Evolutionary conservation across 139 green algal genomes (phyloP), one percentile per base, ranked within the genome.

Genomic region (Coelastrella sp.): DNA sequence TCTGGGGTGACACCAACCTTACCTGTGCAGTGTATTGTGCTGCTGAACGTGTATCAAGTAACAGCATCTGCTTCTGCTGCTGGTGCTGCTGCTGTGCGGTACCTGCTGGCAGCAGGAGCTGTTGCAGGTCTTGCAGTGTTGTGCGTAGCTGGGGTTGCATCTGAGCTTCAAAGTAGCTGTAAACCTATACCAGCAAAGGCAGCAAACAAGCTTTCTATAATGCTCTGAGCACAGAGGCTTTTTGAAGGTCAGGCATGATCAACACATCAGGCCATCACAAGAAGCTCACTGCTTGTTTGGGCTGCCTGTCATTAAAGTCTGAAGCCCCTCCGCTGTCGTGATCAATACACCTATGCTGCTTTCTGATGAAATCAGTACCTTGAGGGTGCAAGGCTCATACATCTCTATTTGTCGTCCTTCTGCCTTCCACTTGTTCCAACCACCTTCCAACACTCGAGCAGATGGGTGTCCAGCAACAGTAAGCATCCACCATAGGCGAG

Each of bases 401-500:
- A 89, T 68, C 57, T 86, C 79, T 8, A 7, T 60, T 2, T 35
- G 71, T 21, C 45, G 57, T 27, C 62, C 79, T 40, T 76, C 71
- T 59, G 71, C 69, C 62, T 35, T 19, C 85, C 85, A 89, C 35
- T 53, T 71, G 5, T 27, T 21, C 85, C 85, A 89, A 25, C 85
- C 85, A 8, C 85, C 85, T 32, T 86, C 85, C 23, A 89, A 53
- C 23, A 87, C 37, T 15, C 53, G 69, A 1, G 78, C 50, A 19
- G 27, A 57, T 11, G 77, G 64, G 40, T 89, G 85, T 15, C 85
- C 85, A 41, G 81, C 71, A 19, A 84, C 59, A 40, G 35, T 79
- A 30, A 89, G 40, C 53, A 71, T 34, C 85, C 85, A 89, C 85
- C 85, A 89, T 27, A 87, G 38, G 25, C 85, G 83, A 40, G 83